phyloP scores from a whole-genome alignment of 345 rosid genomes.

The Microthlaspi erraticum region DNA sequence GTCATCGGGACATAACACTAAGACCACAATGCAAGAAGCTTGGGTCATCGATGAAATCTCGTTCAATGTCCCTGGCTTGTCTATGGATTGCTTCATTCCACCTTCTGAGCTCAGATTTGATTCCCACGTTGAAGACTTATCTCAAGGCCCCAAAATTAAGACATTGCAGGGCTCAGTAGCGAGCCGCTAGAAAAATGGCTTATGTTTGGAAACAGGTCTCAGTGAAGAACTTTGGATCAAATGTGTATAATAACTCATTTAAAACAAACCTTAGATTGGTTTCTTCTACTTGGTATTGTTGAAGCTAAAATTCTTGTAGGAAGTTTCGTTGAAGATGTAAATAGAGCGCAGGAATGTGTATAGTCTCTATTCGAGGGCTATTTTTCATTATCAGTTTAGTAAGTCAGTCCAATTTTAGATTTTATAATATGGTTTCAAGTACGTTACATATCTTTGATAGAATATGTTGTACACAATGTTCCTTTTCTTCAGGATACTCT shows the following conservation, averaged over 20 bases:
- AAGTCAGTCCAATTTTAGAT: slow-evolving; percentile 4
- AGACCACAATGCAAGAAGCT: slow-evolving; percentile 80
- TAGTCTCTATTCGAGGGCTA: slow-evolving; percentile 4
- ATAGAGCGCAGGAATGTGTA: slow-evolving; percentile 30
- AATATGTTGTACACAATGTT: background rate
- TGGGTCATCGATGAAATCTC: slow-evolving; percentile 79
- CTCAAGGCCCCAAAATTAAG: slow-evolving; percentile 53
- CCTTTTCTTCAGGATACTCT: no score
- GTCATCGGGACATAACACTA: slow-evolving; percentile 63
- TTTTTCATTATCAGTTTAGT: slow-evolving; percentile 16
- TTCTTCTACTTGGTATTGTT: slow-evolving; percentile 29
- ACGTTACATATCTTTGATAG: background rate
- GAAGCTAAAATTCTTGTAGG: slow-evolving; percentile 38
- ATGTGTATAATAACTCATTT: slow-evolving; percentile 34
- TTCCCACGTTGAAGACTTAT: slow-evolving; percentile 57
- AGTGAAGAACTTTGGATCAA: background rate
- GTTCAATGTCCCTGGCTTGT: slow-evolving; percentile 69
- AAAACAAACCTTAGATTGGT: slow-evolving; percentile 25
- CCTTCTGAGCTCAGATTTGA: slow-evolving; percentile 67
- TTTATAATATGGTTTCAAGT: slow-evolving; percentile 5
- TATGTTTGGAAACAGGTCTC: slow-evolving; percentile 5
- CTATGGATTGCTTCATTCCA: slow-evolving; percentile 75
- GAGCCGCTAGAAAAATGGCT: slow-evolving; percentile 34
- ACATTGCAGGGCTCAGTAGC: slow-evolving; percentile 34
- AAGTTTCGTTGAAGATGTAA: slow-evolving; percentile 40